phyloP scores from a whole-genome alignment of 352 stramenopile species.

The Globisporangium cederbergense region DNA sequence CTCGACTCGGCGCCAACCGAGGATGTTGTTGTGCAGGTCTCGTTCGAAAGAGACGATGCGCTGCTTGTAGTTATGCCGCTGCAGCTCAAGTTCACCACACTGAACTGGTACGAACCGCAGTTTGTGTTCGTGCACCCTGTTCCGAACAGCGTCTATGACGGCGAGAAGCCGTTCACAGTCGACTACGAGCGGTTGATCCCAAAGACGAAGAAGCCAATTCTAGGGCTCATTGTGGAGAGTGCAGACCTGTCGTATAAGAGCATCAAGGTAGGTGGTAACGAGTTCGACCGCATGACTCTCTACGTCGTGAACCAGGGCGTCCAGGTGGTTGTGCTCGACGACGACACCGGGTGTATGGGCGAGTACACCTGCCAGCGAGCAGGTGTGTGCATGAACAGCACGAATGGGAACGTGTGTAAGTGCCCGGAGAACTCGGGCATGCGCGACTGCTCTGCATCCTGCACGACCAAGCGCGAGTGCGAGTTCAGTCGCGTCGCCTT shows the following conservation, averaged over 20 bases:
- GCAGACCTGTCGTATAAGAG: conserved; percentile 38
- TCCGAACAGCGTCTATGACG: conserved; percentile 51
- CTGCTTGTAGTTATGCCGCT: conserved; percentile 42
- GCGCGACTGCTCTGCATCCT: conserved; percentile 45
- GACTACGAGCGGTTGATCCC: conserved; percentile 47
- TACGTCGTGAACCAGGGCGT: conserved; percentile 47
- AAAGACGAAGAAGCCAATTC: conserved; percentile 46
- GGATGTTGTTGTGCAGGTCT: conserved; percentile 47
- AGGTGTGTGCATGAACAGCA: conserved; percentile 32
- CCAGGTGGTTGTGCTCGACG: conserved; percentile 42
- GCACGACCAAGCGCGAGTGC: conserved; percentile 38
- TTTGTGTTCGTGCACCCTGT: conserved; percentile 37
- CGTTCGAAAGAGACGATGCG: conserved; percentile 29
- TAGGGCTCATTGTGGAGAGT: conserved; percentile 39
- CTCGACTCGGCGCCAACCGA: conserved; percentile 57
- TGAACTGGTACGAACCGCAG: conserved; percentile 57
- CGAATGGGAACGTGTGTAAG: conserved; percentile 31
- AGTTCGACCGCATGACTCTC: conserved; percentile 20
- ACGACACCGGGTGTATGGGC: conserved; percentile 60
- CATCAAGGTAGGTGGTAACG: conserved; percentile 48
- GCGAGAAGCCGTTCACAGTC: conserved; percentile 42
- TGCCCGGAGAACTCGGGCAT: conserved; percentile 56
- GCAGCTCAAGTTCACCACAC: conserved; percentile 39
- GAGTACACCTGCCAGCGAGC: conserved; percentile 58
- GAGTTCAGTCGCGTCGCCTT: conserved; percentile 48